These are phyloP conservation scores for Boehmeria nivea DNA, from an alignment of 306 rosid genomes.

Conservation along the genomic window DNA sequence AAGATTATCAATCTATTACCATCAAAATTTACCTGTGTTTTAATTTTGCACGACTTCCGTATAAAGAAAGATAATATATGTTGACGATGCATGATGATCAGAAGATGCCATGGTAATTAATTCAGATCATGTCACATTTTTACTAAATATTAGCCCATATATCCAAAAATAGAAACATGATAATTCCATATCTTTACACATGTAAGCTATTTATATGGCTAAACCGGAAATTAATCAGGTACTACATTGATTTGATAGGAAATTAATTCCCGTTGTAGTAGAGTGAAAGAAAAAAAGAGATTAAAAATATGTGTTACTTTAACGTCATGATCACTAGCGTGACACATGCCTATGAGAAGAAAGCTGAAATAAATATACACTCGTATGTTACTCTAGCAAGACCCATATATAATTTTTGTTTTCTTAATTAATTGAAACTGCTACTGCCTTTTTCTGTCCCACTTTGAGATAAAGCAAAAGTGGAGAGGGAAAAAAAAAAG, in stretches of 20 bases:
- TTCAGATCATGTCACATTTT: background rate
- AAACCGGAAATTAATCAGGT: background rate
- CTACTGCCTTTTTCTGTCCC: constrained; percentile 67
- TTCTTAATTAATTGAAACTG: constrained; percentile 56
- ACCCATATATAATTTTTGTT: constrained; percentile 26
- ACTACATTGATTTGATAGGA: background rate
- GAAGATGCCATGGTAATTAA: background rate
- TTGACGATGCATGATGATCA: constrained; percentile 4
- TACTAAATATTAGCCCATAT: background rate
- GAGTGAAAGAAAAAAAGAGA: background rate
- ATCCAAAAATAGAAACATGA: background rate
- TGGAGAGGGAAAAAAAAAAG: constrained; percentile 34
- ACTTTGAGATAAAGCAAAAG: constrained; percentile 84
- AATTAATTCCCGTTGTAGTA: background rate
- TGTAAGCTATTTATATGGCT: background rate
- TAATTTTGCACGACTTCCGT: background rate
- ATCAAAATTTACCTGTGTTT: background rate
- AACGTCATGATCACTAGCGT: constrained; percentile 2
- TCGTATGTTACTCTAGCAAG: constrained; percentile 28
- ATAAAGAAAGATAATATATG: constrained; percentile 5
- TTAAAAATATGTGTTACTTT: background rate
- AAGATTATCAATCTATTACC: no score
- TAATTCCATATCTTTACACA: background rate
- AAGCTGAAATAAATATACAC: constrained; percentile 26
- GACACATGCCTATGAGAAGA: constrained; percentile 34